phyloP scores from a whole-genome alignment of 1,139 yeast species.

The Zygoascus meyerae region DNA sequence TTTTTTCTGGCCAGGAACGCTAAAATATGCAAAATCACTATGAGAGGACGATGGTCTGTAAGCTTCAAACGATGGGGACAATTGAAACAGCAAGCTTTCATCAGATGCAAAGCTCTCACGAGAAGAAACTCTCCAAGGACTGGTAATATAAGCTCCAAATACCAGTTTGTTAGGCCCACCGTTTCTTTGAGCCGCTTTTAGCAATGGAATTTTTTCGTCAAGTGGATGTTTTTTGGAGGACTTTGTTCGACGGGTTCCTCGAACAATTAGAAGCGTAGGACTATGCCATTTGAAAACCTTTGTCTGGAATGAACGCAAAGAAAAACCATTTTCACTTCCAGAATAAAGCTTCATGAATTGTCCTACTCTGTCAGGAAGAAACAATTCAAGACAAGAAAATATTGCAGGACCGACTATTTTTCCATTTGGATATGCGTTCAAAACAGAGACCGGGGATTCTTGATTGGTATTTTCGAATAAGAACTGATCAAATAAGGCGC shows the following conservation, averaged over 20 bases:
- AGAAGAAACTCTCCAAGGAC: slow-evolving; percentile 75
- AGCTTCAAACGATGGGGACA: slow-evolving; percentile 59
- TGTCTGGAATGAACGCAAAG: slow-evolving; percentile 78
- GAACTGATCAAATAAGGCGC: slow-evolving; percentile 24
- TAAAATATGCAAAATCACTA: slow-evolving; percentile 32
- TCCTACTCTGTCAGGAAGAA: slow-evolving; percentile 18
- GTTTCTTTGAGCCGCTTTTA: slow-evolving; percentile 13
- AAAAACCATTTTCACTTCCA: slow-evolving; percentile 76
- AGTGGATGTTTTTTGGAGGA: slow-evolving; percentile 23
- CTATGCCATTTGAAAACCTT: slow-evolving; percentile 89
- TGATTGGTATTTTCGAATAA: slow-evolving; percentile 15
- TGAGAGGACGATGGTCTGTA: slow-evolving; percentile 38
- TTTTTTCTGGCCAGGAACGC: slow-evolving; percentile 33
- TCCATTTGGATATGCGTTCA: neutral
- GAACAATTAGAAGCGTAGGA: slow-evolving; percentile 65
- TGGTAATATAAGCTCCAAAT: slow-evolving; percentile 56
- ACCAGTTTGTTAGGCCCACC: slow-evolving; percentile 36
- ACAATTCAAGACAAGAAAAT: neutral
- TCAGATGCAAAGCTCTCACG: slow-evolving; percentile 64
- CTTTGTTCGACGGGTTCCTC: slow-evolving; percentile 41
- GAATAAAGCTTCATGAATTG: slow-evolving; percentile 58
- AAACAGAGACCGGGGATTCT: neutral
- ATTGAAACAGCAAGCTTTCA: slow-evolving; percentile 44
- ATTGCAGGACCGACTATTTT: slow-evolving; percentile 6
- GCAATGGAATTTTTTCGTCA: slow-evolving; percentile 19